Conservation (phyloP, 106 monocot species). For the Triglochin maritima region DNA sequence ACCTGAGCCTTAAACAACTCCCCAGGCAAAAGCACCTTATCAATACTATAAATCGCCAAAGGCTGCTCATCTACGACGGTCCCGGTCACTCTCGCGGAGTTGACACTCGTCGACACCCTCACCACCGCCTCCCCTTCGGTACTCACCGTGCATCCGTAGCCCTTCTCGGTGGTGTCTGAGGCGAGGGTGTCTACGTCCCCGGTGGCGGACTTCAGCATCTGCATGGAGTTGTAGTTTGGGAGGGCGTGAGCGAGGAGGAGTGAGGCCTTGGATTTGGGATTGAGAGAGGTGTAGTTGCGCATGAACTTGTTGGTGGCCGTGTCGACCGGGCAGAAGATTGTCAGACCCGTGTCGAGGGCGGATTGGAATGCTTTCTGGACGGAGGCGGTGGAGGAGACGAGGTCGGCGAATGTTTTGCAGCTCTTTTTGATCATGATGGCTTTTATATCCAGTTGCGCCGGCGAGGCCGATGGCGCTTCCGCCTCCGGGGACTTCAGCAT, state of each 20-base stretch:
- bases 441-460: conserved; percentile 36
- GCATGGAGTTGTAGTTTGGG: conserved; percentile 55
- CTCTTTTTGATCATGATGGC: conserved; percentile 30
- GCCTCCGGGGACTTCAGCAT: conserved; percentile 42
- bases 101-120: conserved; percentile 24
- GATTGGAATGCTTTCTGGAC: conserved; percentile 34
- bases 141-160: conserved; percentile 49
- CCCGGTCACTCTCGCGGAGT: conserved; percentile 23
- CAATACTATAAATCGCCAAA: conserved; percentile 37
- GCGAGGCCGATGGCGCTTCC: conserved; percentile 53
- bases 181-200: conserved; percentile 61
- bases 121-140: conserved; percentile 39
- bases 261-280: conserved; percentile 29
- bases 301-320: conserved; percentile 38
- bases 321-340: conserved; percentile 73
- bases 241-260: conserved; percentile 70
- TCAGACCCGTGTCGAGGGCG: conserved; percentile 37
- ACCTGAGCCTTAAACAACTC: conserved; percentile 46
- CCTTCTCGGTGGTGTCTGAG: conserved; percentile 35
- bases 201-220: conserved; percentile 39
- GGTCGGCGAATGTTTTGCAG: conserved; percentile 50
- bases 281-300: conserved; percentile 66
- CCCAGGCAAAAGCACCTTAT: conserved; percentile 40
- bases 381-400: conserved; percentile 24
- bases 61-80: conserved; percentile 55